Evolutionary conservation across 2,329 filamentous ascomycete species (phyloP).

Genomic region (Stagonosporopsis rhizophila): DNA sequence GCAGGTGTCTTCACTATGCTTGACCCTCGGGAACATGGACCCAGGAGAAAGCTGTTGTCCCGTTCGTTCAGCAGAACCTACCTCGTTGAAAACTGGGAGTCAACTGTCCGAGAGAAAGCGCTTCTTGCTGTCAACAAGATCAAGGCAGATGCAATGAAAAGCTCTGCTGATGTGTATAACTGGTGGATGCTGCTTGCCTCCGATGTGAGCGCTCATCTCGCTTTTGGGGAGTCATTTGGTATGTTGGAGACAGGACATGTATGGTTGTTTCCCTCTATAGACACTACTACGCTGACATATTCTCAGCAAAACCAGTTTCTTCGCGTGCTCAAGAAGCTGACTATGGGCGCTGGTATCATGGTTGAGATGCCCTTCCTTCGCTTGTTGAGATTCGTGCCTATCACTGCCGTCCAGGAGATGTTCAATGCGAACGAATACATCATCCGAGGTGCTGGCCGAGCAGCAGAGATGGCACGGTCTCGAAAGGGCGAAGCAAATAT

Average conservation of each 20-base stretch:
- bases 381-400: constrained; percentile 42
- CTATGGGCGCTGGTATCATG: constrained; percentile 46
- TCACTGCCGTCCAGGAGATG: constrained; percentile 40
- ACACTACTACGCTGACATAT: neutral
- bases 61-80: constrained; percentile 47
- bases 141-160: constrained; percentile 29
- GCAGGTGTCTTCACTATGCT: constrained; percentile 49
- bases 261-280: constrained; percentile 13
- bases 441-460: constrained; percentile 37
- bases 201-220: constrained; percentile 47
- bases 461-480: constrained; percentile 40
- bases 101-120: constrained; percentile 42
- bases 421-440: constrained; percentile 47
- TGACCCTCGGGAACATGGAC: constrained; percentile 44
- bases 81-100: constrained; percentile 49
- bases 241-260: constrained; percentile 50
- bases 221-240: constrained; percentile 51
- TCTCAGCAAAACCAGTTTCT: constrained; percentile 42
- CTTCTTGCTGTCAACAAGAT: constrained; percentile 45
- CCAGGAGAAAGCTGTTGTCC: constrained; percentile 46
- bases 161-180: constrained; percentile 45
- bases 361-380: constrained; percentile 47
- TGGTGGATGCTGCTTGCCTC: constrained; percentile 51
- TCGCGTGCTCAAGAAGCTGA: constrained; percentile 46
- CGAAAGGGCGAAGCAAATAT: constrained; percentile 43